Evolutionary conservation across 371 early-diverging fungal genomes (phyloP), one percentile per base, ranked within the genome.

Genomic region (Mortierella sp.): DNA sequence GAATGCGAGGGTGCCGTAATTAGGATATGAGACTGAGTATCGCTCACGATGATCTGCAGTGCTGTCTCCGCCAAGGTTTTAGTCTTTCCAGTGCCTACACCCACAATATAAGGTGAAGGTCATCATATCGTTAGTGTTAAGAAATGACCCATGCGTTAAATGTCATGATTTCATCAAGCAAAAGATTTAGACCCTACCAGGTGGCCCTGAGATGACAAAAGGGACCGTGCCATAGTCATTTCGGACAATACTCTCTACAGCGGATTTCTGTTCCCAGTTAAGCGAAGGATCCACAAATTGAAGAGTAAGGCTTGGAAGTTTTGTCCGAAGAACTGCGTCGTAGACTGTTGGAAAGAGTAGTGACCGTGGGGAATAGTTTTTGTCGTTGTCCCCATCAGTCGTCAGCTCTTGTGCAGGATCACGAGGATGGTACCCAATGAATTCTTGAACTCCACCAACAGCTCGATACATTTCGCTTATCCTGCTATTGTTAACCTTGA

Each of bases 171-270:
- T 21, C 50, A 50, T 5, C 2, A 16, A 7, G 50, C 50, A 61
- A 37, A 5, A 37, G 37, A 37, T 37, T 37, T 5, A 37, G 37
- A 37, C 9, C 62, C 28, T 64, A 74, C 80, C 74, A 47, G 74
- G 80, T 23, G 71, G 74, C 5, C 71, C 80, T 15, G 74, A 80
- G 11, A 80, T 74, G 30, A 80, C 62, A 53, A 80, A 74, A 15
- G 80, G 80, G n/a, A 80, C 74, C 60, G 52, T 50, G 12, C 80
- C 80, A 58, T 80, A 74, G 29, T 74, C 74, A 28, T 71, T 74
- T 12, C 74, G 62, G 37, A 80, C 68, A 25, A 74, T 72, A 44
- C 74, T 73, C 47, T 73, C 68, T 7, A 80, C 80, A 21, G 80
- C 64, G 9, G 71, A 68, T 30, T 70, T 73, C 46, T 80, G 80